A percentile compares a stretch with the other conserved stretches of the same genome.
phyloP scores from a whole-genome alignment of 352 stramenopile genomes.

The Phytophthora hybrid region DNA sequence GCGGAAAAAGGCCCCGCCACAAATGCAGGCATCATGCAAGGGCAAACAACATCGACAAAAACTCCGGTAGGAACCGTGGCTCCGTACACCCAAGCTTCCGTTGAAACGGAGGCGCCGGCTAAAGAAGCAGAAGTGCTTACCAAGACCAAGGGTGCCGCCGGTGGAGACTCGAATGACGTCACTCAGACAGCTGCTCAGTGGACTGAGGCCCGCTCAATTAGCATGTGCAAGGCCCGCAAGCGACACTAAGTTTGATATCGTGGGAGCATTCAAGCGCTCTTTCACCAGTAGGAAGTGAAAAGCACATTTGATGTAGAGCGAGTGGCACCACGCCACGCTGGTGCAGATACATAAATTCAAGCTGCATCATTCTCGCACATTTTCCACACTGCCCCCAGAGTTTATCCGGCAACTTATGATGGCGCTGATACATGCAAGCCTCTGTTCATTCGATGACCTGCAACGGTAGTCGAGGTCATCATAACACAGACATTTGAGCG shows the following conservation, averaged over 20 bases:
- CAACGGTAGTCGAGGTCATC: too few relatives aligned
- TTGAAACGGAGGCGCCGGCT: not conserved
- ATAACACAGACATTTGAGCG: too few relatives aligned
- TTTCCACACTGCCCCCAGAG: not conserved
- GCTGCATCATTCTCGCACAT: not conserved
- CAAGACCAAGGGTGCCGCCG: not conserved
- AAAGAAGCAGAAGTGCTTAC: not conserved
- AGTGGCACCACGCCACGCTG: not conserved
- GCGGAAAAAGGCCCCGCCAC: not conserved
- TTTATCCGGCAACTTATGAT: too few relatives aligned
- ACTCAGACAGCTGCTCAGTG: not conserved
- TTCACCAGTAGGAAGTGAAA: not conserved
- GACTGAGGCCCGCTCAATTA: not conserved
- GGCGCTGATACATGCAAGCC: too few relatives aligned
- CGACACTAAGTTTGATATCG: conserved; percentile 5
- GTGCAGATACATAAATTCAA: not conserved
- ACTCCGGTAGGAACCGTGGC: not conserved
- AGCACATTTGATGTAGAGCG: not conserved
- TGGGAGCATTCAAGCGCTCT: not conserved
- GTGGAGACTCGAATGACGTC: not conserved
- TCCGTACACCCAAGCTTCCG: not conserved
- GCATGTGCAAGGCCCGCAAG: conserved; percentile 11
- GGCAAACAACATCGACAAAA: not conserved
- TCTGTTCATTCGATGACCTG: too few relatives aligned
- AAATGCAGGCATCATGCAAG: not conserved